A percentile compares a stretch with the other conserved stretches of the same genome.
These are phyloP conservation scores for Macrolepiota albuminosa DNA, from an alignment of 768 basidiomycete genomes.

Conservation along the genomic window DNA sequence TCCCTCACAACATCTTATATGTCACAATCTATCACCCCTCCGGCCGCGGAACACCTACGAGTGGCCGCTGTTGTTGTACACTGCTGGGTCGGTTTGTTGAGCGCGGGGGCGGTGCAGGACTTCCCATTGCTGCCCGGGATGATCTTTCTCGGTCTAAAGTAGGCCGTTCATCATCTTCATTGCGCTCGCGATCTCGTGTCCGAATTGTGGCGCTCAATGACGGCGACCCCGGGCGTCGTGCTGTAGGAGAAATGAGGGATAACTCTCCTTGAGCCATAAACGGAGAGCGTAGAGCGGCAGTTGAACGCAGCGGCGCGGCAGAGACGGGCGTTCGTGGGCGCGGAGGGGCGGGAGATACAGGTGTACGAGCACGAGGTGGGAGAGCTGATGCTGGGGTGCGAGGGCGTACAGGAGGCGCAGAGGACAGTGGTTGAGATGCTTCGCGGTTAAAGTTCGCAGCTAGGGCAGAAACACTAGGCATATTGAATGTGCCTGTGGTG, in stretches of 20 bases:
- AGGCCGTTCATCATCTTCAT: conserved; percentile 17
- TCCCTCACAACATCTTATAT: background rate
- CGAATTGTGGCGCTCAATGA: conserved; percentile 21
- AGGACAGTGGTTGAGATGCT: conserved; percentile 8
- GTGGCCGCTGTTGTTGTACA: conserved; percentile 44
- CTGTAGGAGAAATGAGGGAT: conserved; percentile 27
- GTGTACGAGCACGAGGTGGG: conserved; percentile 63
- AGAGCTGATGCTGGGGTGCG: conserved; percentile 25
- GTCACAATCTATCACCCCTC: conserved; percentile 18
- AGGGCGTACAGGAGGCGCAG: conserved; percentile 10
- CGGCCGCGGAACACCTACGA: conserved; percentile 47
- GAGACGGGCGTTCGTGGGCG: conserved; percentile 16
- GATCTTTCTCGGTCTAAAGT: conserved; percentile 20
- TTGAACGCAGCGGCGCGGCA: conserved; percentile 12
- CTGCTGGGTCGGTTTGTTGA: conserved; percentile 66
- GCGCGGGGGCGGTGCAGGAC: conserved; percentile 59
- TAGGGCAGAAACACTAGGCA: conserved; percentile 10
- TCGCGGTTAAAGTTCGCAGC: conserved; percentile 10
- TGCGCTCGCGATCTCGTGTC: conserved; percentile 14
- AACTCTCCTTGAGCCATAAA: conserved; percentile 11
- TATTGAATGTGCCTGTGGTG: conserved; percentile 8
- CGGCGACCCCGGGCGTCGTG: conserved; percentile 27
- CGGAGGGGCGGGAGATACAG: conserved; percentile 15
- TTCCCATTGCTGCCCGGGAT: conserved; percentile 27
- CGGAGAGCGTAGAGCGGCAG: conserved; percentile 11